A percentile compares a stretch with the other conserved stretches of the same genome.
These are phyloP conservation scores for Pascua sp. DNA, from an alignment of 1,284 basidiomycete genomes.

Conservation along the genomic window DNA sequence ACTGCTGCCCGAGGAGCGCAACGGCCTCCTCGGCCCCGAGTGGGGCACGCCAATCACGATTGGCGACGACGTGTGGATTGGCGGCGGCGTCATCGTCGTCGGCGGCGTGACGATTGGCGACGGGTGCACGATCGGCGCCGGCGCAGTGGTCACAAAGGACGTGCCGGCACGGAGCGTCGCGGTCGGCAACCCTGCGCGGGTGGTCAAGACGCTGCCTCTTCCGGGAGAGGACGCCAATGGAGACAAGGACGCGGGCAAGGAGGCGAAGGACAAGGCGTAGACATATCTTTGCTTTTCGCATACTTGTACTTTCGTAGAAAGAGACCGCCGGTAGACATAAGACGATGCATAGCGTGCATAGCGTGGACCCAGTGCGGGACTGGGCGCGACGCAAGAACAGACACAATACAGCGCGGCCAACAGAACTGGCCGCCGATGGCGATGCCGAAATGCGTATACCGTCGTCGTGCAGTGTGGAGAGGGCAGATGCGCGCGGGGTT, in stretches of 20 bases:
- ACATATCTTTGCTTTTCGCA: no score
- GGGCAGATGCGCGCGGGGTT: no score
- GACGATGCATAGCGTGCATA: no score
- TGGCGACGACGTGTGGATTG: conserved; percentile 52
- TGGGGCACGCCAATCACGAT: conserved; percentile 47
- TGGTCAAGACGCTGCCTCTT: conserved; percentile 46
- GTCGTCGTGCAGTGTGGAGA: no score
- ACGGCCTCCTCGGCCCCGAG: conserved; percentile 43
- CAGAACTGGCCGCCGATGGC: no score
- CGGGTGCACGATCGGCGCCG: conserved; percentile 53
- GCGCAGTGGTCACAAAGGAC: conserved; percentile 52
- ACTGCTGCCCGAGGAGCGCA: conserved; percentile 46
- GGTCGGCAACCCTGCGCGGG: conserved; percentile 52
- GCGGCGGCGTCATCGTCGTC: conserved; percentile 51
- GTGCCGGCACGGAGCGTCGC: conserved; percentile 50
- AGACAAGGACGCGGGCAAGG: conserved; percentile 8
- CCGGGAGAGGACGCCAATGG: conserved; percentile 20
- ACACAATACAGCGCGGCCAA: no score
- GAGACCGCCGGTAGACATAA: no score
- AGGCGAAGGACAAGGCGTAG: not conserved
- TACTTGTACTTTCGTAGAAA: no score
- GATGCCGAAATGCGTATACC: no score
- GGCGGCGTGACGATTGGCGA: conserved; percentile 53
- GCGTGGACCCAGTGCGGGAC: no score
- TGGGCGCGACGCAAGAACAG: no score